Conservation (phyloP, 192 early-diverging fungal species). For the Coemansia javaensis region DNA sequence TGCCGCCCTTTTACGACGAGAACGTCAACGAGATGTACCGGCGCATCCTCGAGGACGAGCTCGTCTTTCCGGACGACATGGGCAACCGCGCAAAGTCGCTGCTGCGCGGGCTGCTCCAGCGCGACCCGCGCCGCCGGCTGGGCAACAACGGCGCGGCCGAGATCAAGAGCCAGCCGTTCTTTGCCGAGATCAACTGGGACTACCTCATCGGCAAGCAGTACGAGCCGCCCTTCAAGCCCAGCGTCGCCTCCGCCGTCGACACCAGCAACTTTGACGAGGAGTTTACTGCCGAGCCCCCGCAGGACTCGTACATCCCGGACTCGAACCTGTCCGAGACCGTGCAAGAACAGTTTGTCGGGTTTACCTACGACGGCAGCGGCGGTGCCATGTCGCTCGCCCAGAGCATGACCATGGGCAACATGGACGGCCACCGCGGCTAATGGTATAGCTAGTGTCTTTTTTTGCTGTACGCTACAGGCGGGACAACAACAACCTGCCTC, state of each 20-base stretch:
- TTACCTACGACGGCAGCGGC: conserved; percentile 79
- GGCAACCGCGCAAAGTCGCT: conserved; percentile 60
- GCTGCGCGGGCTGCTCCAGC: conserved; percentile 66
- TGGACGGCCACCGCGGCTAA: conserved; percentile 40
- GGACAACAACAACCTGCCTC: too few species aligned
- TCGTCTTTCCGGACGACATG: conserved; percentile 75
- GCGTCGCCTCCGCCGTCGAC: conserved; percentile 80
- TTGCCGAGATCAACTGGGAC: conserved; percentile 86
- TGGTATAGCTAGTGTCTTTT: not conserved
- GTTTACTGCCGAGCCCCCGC: conserved; percentile 90
- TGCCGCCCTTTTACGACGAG: conserved; percentile 92
- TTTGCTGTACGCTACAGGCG: too few species aligned
- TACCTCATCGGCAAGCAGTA: conserved; percentile 86
- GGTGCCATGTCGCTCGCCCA: conserved; percentile 62
- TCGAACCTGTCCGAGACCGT: conserved; percentile 81
- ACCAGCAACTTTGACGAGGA: conserved; percentile 98
- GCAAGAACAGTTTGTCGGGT: conserved; percentile 93
- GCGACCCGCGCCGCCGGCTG: conserved; percentile 75
- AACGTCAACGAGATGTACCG: conserved; percentile 93
- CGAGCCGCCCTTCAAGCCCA: conserved; percentile 89
- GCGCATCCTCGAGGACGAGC: conserved; percentile 88
- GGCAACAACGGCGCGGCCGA: conserved; percentile 83
- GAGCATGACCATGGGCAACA: conserved; percentile 52
- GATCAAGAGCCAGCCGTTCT: conserved; percentile 94
- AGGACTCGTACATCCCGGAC: conserved; percentile 81